Percentiles rank a stretch among this genome's conserved stretches.
Conservation (phyloP, 2,329 filamentous ascomycete species). For the Stagonosporopsis chrysanthemi region DNA sequence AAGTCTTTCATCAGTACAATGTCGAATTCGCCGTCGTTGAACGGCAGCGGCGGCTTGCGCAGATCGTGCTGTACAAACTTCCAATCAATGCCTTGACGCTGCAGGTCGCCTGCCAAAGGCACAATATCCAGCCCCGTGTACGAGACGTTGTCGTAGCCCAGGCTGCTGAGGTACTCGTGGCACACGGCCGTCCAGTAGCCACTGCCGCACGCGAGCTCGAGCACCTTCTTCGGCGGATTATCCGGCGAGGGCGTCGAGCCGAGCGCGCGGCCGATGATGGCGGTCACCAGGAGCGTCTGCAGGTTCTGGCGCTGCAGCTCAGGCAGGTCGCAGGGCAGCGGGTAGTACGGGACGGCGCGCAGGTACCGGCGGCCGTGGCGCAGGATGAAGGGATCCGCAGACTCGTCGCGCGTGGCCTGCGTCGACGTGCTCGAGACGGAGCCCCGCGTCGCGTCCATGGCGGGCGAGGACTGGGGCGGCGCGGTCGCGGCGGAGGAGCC, state of each 20-base stretch:
- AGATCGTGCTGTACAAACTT: constrained; percentile 88
- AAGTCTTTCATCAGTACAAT: constrained; percentile 89
- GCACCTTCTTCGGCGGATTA: constrained; percentile 72
- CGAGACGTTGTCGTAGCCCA: constrained; percentile 72
- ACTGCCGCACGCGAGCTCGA: constrained; percentile 87
- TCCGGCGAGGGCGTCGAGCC: constrained; percentile 73
- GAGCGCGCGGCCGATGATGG: constrained; percentile 81
- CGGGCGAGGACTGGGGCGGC: constrained; percentile 20
- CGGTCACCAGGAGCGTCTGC: constrained; percentile 79
- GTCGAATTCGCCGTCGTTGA: constrained; percentile 81
- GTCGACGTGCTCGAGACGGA: constrained; percentile 51
- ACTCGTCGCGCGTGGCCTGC: constrained; percentile 41
- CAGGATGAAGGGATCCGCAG: constrained; percentile 63
- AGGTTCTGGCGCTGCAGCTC: constrained; percentile 89
- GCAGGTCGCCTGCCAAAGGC: constrained; percentile 70
- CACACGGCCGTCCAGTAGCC: constrained; percentile 91
- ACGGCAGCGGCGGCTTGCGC: constrained; percentile 76
- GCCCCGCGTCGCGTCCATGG: constrained; percentile 49
- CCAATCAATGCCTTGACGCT: constrained; percentile 82
- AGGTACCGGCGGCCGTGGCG: constrained; percentile 85
- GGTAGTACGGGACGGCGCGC: constrained; percentile 76
- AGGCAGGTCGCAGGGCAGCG: constrained; percentile 84
- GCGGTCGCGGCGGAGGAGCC: constrained; percentile 20
- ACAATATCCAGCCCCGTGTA: constrained; percentile 87
- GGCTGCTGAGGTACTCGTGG: constrained; percentile 76